Conservation (phyloP, 2,329 filamentous ascomycete species). For the Colletotrichum simmondsii region DNA sequence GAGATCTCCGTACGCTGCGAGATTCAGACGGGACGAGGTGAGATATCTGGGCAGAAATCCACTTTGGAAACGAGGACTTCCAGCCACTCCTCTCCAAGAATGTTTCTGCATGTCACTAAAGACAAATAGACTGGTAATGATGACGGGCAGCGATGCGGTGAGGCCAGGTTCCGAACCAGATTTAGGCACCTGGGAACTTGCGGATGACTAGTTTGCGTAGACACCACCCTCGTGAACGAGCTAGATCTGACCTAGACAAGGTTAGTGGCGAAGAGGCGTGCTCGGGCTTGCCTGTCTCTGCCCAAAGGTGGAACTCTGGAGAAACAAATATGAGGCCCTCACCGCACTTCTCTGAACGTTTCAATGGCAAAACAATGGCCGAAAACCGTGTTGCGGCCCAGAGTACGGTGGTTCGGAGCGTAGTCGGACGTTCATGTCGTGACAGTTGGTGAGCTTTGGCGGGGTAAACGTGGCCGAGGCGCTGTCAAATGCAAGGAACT, state of each 20-base stretch:
- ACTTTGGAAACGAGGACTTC: neutral
- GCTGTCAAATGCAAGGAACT: slow-evolving; percentile 3
- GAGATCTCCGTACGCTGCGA: slow-evolving; percentile 28
- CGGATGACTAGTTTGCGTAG: slow-evolving; percentile 3
- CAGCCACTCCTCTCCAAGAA: neutral
- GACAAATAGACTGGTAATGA: neutral
- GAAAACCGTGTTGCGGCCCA: neutral
- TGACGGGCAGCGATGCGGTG: neutral
- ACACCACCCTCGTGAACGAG: slow-evolving; percentile 8
- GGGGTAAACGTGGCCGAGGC: neutral
- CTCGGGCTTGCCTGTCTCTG: neutral
- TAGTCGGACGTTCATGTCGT: slow-evolving; percentile 2
- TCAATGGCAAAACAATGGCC: neutral
- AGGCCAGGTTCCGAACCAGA: slow-evolving; percentile 20
- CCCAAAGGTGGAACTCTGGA: slow-evolving; percentile 1
- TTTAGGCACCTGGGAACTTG: slow-evolving; percentile 13
- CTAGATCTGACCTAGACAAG: slow-evolving; percentile 9
- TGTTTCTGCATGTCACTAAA: neutral
- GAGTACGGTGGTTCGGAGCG: neutral
- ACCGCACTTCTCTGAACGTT: neutral
- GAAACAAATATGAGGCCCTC: slow-evolving; percentile 9
- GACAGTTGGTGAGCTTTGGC: neutral
- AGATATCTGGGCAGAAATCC: neutral
- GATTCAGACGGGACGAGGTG: neutral
- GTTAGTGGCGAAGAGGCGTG: slow-evolving; percentile 7